These are phyloP conservation scores for Daldinia childiae DNA, from an alignment of 495 filamentous ascomycete species.

Conservation along the genomic window DNA sequence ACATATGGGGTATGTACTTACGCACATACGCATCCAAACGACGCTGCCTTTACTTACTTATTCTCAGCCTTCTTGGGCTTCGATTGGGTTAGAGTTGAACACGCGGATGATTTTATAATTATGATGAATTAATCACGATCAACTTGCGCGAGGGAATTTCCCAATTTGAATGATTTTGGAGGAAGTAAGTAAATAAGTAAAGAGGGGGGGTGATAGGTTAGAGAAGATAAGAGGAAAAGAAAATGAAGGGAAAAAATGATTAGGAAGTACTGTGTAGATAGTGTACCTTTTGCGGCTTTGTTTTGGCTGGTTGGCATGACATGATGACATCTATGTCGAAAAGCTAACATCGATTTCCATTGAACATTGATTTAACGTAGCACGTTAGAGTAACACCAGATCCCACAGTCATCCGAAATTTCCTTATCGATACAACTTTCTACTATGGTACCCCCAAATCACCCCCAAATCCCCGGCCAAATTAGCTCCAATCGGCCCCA, in stretches of 20 bases:
- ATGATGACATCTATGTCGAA: slow-evolving; percentile 21
- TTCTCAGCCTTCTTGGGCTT: slow-evolving; percentile 22
- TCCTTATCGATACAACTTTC: slow-evolving; percentile 34
- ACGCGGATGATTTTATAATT: not conserved
- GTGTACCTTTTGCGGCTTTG: slow-evolving; percentile 32
- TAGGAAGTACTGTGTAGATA: not conserved
- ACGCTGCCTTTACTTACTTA: not conserved
- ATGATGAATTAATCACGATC: not conserved
- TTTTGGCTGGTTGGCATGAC: slow-evolving; percentile 2
- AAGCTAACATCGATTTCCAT: slow-evolving; percentile 5
- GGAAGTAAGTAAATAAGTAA: not conserved
- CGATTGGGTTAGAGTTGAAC: slow-evolving; percentile 23
- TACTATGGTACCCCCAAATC: not conserved
- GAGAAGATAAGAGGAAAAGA: slow-evolving; percentile 6
- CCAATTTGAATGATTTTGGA: not conserved
- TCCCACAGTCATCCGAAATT: slow-evolving; percentile 36
- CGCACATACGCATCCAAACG: slow-evolving; percentile 10
- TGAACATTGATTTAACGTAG: not conserved
- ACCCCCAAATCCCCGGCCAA: not conserved
- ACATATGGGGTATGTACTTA: slow-evolving; percentile 9
- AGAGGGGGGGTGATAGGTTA: not conserved
- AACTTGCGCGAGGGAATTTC: not conserved
- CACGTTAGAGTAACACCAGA: slow-evolving; percentile 30
- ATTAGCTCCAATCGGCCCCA: slow-evolving; percentile 12
- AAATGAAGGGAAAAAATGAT: not conserved